phyloP scores from a whole-genome alignment of 164 flowering plant species.

The Magnolia kwangsiensis region DNA sequence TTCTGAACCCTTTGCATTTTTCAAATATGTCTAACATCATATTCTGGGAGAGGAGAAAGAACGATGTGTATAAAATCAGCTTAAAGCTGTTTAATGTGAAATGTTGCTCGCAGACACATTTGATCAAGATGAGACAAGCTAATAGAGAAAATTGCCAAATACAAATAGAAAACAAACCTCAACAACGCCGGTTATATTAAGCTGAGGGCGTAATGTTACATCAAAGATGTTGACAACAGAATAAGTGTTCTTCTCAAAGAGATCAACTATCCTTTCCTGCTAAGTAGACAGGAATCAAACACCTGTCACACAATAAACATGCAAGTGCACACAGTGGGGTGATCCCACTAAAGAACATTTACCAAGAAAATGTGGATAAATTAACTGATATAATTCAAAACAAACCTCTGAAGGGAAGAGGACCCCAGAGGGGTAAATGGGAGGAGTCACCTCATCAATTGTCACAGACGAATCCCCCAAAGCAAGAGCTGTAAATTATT shows the following conservation, averaged over 20 bases:
- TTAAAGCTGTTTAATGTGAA: not conserved
- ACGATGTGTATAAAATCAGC: not conserved
- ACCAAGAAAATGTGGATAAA: not conserved
- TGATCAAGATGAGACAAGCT: not conserved
- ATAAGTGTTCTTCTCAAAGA: conserved; percentile 87
- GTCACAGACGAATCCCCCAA: conserved; percentile 82
- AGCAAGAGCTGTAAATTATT: conserved; percentile 58
- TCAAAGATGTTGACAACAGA: conserved; percentile 95
- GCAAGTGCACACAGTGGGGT: not conserved
- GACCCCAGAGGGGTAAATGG: conserved; percentile 57
- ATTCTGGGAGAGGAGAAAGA: not conserved
- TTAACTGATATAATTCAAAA: not conserved
- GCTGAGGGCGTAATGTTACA: conserved; percentile 87
- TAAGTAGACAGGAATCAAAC: conserved; percentile 24
- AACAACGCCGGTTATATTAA: conserved; percentile 79
- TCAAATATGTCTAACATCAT: not conserved
- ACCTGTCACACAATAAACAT: conserved; percentile 15
- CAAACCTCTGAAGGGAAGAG: conserved; percentile 83
- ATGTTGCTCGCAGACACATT: not conserved
- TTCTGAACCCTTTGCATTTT: not conserved
- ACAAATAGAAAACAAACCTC: conserved; percentile 50
- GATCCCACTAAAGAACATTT: not conserved
- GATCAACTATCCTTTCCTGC: conserved; percentile 74
- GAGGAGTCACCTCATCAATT: conserved; percentile 81
- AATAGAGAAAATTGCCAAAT: not conserved